phyloP scores from a whole-genome alignment of 1,139 yeast species.

The Diutina rugosa region DNA sequence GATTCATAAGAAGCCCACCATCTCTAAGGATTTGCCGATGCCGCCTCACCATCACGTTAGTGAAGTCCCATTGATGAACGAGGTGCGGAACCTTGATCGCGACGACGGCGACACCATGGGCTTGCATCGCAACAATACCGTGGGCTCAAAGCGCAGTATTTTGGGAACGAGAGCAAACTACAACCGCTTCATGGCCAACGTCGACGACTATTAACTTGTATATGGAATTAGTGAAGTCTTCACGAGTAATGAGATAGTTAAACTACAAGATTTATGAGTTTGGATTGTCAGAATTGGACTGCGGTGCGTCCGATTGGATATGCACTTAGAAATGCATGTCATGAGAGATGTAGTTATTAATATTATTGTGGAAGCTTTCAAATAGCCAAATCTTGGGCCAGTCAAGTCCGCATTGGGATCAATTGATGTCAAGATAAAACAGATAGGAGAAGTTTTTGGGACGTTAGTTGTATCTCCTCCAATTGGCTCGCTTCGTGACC shows the following conservation, averaged over 20 bases:
- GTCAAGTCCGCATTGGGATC: no score
- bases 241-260: background rate
- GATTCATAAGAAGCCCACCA: background rate
- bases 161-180: constrained; percentile 30
- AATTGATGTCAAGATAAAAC: no score
- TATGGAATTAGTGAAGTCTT: background rate
- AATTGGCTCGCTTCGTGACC: no score
- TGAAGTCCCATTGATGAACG: constrained; percentile 28
- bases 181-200: constrained; percentile 24
- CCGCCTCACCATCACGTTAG: constrained; percentile 6
- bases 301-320: no score
- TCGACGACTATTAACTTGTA: constrained; percentile 4
- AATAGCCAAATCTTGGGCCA: no score
- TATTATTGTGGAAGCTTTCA: no score
- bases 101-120: constrained; percentile 1
- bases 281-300: no score
- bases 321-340: no score
- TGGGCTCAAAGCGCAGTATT: constrained; percentile 21
- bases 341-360: no score
- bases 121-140: constrained; percentile 3
- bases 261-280: no score
- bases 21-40: background rate
- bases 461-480: no score
- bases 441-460: no score
- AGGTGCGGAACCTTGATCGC: constrained; percentile 13